Base-by-base conservation (phyloP, 352 stramenopile genomes). In the Globisporangium sylvaticum region DNA sequence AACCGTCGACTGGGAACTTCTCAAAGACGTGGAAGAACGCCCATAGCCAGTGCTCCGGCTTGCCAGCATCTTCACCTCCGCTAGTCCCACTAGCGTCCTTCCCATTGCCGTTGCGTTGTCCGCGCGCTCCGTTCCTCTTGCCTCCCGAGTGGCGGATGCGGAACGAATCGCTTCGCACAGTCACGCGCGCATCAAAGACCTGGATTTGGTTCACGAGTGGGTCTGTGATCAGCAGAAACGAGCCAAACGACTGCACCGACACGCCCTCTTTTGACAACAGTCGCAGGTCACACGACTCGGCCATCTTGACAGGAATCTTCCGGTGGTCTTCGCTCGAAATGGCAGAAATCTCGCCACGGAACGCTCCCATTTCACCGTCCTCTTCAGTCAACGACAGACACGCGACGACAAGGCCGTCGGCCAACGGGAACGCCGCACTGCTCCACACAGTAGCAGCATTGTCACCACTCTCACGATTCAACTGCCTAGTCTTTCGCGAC, bases 151-250 rank as follows among this genome's bases (percentile, higher is more conserved):
- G 79, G 32, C 73, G 68, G 20, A 90, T 88, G 3, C 76, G 74
- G 32, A 80, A 87, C 3, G 78, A 85, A 27, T 90, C 79, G 31
- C 79, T 90, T 32, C 77, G 74, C 25, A 84, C 74, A 12, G 78
- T 84, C 18, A 81, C 78, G 3, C 62, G 48, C 2, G 79, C 44
- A 24, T 69, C 48, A 57, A 67, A 55, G 0, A 77, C 64, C 2
- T 63, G 58, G 8, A 81, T 50, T 58, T 54, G 58, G 31, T 62
- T 31, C 20, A 52, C 34, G 0, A 71, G 0, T 1, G 65, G 56
- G 46, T 86, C 68, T 1, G 80, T 20, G 22, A 73, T 44, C 18
- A 84, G 72, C 18, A 89, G 14, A 20, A 64, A 58, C 10, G 81
- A 68, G 5, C 66, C 71, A 64, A 76, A 75, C 20, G 60, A 72